phyloP scores from a whole-genome alignment of 176 grass and related monocot species.

The Chrysopogon serrulatus region DNA sequence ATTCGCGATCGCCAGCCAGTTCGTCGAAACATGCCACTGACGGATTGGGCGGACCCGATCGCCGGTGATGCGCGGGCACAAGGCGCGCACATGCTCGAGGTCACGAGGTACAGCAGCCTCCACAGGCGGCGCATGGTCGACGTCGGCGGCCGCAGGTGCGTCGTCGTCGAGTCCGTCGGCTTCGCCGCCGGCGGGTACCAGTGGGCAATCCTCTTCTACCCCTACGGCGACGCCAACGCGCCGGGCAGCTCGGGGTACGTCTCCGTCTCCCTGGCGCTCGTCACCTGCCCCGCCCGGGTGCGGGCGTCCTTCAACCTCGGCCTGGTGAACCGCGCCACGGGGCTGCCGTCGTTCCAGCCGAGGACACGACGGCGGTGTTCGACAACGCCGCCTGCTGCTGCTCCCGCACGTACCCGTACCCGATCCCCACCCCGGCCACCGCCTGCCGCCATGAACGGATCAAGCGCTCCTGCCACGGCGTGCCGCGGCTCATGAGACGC shows the following conservation, averaged over 20 bases:
- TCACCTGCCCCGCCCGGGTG: not conserved
- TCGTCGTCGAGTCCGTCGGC: not conserved
- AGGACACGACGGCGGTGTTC: not conserved
- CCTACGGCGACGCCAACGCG: not conserved
- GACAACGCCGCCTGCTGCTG: not conserved
- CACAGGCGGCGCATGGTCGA: not conserved
- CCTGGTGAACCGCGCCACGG: not conserved
- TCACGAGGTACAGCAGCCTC: not conserved
- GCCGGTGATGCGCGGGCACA: not conserved
- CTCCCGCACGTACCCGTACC: not conserved
- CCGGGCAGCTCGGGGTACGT: not conserved
- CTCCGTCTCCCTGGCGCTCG: not conserved
- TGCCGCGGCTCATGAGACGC: not conserved
- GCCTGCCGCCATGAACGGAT: not conserved
- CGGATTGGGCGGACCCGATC: not conserved
- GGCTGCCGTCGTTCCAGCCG: not conserved
- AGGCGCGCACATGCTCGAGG: not conserved
- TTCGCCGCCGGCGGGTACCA: not conserved
- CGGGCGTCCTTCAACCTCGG: not conserved
- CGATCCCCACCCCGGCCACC: not conserved
- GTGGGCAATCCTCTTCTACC: not conserved
- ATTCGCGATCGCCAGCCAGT: not conserved
- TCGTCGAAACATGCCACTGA: not conserved
- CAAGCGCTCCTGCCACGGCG: not conserved
- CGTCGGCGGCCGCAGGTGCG: not conserved